Conservation (phyloP, 2,329 filamentous ascomycete genomes). For the Apiospora marii region DNA sequence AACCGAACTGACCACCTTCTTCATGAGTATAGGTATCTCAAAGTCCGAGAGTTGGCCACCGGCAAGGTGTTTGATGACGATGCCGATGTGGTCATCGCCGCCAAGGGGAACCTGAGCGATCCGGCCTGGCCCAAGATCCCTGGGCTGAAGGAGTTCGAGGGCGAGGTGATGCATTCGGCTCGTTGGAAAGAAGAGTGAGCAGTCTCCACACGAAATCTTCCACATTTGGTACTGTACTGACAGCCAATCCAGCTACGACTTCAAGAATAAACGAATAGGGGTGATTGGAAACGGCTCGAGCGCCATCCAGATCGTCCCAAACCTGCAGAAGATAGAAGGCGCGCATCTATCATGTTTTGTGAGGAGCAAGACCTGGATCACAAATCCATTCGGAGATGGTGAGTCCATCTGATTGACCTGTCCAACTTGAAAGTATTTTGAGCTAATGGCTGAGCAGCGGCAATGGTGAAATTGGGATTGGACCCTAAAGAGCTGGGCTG, state of each 20-base stretch:
- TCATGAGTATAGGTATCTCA: conserved; percentile 40
- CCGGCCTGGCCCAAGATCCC: conserved; percentile 53
- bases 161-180: conserved; percentile 55
- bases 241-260: conserved; percentile 49
- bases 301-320: conserved; percentile 60
- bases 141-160: conserved; percentile 50
- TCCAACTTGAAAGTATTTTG: background rate
- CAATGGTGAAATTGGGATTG: conserved; percentile 52
- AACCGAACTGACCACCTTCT: background rate
- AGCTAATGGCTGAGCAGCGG: conserved; percentile 34
- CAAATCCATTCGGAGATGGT: conserved; percentile 54
- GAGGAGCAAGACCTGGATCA: conserved; percentile 59
- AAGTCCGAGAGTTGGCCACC: conserved; percentile 44
- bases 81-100: conserved; percentile 50
- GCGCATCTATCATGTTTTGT: conserved; percentile 54
- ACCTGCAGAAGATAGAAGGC: conserved; percentile 53
- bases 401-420: conserved; percentile 6
- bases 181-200: conserved; percentile 51
- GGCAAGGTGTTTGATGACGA: conserved; percentile 49
- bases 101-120: conserved; percentile 52
- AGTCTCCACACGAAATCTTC: background rate
- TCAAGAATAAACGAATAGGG: conserved; percentile 55
- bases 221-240: background rate
- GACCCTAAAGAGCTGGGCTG: conserved; percentile 48
- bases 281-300: conserved; percentile 62